phyloP scores from a whole-genome alignment of 164 flowering plant genomes.

The Vitis riparia region DNA sequence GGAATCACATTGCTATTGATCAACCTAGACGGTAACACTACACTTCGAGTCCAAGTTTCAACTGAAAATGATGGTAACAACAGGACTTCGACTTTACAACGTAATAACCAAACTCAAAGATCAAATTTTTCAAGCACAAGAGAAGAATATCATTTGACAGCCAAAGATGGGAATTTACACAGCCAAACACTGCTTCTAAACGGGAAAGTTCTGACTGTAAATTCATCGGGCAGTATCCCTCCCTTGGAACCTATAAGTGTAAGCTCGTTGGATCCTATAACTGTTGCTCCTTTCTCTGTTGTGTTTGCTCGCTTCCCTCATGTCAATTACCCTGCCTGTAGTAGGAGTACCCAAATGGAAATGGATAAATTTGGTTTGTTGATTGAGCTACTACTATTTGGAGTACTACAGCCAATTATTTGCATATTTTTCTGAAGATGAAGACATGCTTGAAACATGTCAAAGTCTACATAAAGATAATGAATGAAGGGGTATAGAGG shows the following conservation, averaged over 20 bases:
- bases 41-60: slow-evolving; percentile 14
- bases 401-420: too few relatives aligned
- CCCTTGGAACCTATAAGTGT: slow-evolving; percentile 16
- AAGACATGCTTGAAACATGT: too few relatives aligned
- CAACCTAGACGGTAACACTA: slow-evolving; percentile 35
- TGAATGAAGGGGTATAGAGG: too few relatives aligned
- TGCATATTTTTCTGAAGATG: too few relatives aligned
- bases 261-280: slow-evolving; percentile 9
- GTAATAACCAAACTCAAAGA: neutral
- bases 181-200: slow-evolving; percentile 47
- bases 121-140: slow-evolving; percentile 10
- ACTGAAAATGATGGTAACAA: neutral
- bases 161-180: slow-evolving; percentile 38
- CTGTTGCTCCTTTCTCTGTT: slow-evolving; percentile 29
- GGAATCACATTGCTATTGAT: slow-evolving; percentile 51
- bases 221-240: slow-evolving; percentile 22
- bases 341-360: neutral
- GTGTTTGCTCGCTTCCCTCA: slow-evolving; percentile 27
- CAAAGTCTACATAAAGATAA: too few relatives aligned
- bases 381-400: too few relatives aligned
- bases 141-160: slow-evolving; percentile 52
- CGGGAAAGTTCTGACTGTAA: slow-evolving; percentile 24
- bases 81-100: neutral
- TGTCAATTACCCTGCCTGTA: slow-evolving; percentile 13
- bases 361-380: too few relatives aligned